Evolutionary conservation across 768 basidiomycete species (phyloP), one percentile per base, ranked within the genome.

Genomic region (Chlorophyllum brunneum): DNA sequence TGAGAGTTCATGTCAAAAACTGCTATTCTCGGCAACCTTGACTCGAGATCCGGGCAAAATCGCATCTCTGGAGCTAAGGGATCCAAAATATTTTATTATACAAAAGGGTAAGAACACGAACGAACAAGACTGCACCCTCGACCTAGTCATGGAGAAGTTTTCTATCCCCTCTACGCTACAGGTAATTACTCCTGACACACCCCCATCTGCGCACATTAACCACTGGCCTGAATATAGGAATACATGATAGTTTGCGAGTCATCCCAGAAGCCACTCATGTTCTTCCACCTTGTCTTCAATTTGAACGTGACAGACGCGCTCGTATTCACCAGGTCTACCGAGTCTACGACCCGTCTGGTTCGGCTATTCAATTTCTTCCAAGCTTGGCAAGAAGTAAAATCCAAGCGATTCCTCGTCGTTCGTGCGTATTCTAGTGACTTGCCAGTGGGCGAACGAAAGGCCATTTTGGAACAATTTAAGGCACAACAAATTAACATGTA

Each of bases 241-340:
- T 83, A 86, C 58, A 92, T 94, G 86, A 62, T 94, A 44, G 79
- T 95, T 44, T 86, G 85, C 56, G 80, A 86, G 44, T 70, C 92
- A 0, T 75, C 83, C 0, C 74, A 86, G 58, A 99, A 99, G 65
- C 95, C 95, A 1, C 78, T 98, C 7, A 74, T 92, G 59, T 81
- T 99, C 49, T 88, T 97, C 67, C 78, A 98, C 62, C 85, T 99
- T 45, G 75, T 97, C 2, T 84, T 88, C 61, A 64, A 71, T 6
- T 75, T 71, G 41, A 61, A 72, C 6, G 75, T 93, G 18, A 74
- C 67, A 7, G 88, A 88, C 54, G 88, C 86, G 0, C 74, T 99
- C 29, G 85, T 97, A 26, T 99, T 99, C 71, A 97, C 95, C n/a
- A 98, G 98, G 69, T 92, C 89, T 0, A 86, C 95, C 4, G 95